phyloP scores from a whole-genome alignment of 495 filamentous ascomycete genomes.

The Neurospora pannonica region DNA sequence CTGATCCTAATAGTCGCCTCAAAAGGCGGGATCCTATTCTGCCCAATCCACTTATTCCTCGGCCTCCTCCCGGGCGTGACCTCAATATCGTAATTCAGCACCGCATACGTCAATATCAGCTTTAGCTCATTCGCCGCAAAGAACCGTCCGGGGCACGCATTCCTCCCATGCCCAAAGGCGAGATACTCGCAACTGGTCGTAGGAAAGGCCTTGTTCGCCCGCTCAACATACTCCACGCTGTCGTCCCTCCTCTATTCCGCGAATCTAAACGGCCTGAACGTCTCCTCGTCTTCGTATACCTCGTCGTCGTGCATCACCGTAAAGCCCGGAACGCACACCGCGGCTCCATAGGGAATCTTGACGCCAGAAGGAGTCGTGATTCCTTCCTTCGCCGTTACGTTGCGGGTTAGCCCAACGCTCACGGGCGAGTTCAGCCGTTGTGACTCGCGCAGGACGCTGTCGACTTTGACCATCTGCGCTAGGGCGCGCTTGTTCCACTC shows the following conservation, averaged over 20 bases:
- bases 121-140: slow-evolving; percentile 34
- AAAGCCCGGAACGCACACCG: slow-evolving; percentile 13
- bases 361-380: slow-evolving; percentile 26
- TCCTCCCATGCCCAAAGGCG: slow-evolving; percentile 27
- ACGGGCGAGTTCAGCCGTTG: slow-evolving; percentile 25
- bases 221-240: slow-evolving; percentile 19
- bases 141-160: slow-evolving; percentile 35
- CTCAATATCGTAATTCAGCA: slow-evolving; percentile 32
- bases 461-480: slow-evolving; percentile 29
- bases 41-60: slow-evolving; percentile 25
- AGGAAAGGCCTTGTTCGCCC: slow-evolving; percentile 21
- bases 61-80: slow-evolving; percentile 12
- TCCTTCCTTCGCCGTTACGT: slow-evolving; percentile 22
- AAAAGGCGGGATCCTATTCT: slow-evolving; percentile 23
- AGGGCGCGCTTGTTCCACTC: slow-evolving; percentile 37
- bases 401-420: slow-evolving; percentile 16
- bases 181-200: slow-evolving; percentile 24
- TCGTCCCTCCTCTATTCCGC: slow-evolving; percentile 11
- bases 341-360: slow-evolving; percentile 9
- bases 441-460: slow-evolving; percentile 29
- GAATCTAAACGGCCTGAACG: slow-evolving; percentile 19
- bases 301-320: slow-evolving; percentile 13
- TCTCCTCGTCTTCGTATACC: slow-evolving; percentile 11
- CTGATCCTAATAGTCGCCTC: slow-evolving; percentile 27
- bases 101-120: slow-evolving; percentile 28